Base-by-base conservation (phyloP, 2,329 filamentous ascomycete genomes). In the Lachnellula arida region DNA sequence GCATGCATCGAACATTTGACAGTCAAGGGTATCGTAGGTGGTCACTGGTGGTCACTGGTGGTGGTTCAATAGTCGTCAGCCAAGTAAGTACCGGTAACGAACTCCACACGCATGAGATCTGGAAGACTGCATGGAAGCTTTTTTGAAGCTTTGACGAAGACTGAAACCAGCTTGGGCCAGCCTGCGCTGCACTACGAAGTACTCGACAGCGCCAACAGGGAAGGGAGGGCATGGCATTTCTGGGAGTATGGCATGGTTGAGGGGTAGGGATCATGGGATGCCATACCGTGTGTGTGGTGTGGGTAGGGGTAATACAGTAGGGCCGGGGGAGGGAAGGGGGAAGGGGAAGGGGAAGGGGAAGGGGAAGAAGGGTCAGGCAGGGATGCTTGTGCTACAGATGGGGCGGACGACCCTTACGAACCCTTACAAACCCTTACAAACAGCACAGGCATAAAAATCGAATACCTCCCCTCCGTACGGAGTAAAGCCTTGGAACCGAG, bases 81-180 rank as follows among this genome's bases (percentile, higher is more conserved):
- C 35, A 5, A 39, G 37, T 39, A 28, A 39, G 25, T 23, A 32
- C 22, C 19, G 19, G 15, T 40, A 49, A 49, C 49, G 22, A 11
- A 32, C 46, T 53, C 47, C 58, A 59, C 56, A 51, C 54, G 56
- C 61, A 63, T 61, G 51, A 58, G 55, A 51, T 61, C 54, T 63
- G 51, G 62, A 64, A 64, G 48, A 53, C 51, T 57, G 62, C 53
- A 65, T 65, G 55, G 64, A 66, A 66, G 63, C 49, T 54, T 62
- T 55, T 62, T 48, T 62, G 50, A 65, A 61, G 64, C 62, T 53
- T 48, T 50, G 22, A 44, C 35, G 19, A 52, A 37, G 14, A 50
- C 56, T 55, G 40, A 55, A 55, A 55, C 51, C 35, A 43, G 17
- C 42, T 11, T 34, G 17, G 43, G 39, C 12, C 48, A 17, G 48